Base-by-base conservation (phyloP, 2,329 filamentous ascomycete genomes). In the Aspergillus neoniger region DNA sequence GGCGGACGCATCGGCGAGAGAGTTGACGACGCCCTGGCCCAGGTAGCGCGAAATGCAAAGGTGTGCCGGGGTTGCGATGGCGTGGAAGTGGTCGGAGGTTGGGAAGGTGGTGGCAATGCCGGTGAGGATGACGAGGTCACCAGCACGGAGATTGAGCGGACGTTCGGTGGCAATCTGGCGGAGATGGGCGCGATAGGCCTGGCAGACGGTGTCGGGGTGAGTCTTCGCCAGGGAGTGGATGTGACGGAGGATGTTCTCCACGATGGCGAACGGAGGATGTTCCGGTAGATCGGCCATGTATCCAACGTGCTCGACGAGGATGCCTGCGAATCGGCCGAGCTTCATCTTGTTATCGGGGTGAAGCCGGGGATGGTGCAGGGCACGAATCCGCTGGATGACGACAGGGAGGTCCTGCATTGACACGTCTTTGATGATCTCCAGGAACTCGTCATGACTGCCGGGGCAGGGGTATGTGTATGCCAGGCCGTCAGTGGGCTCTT, bases 81-180 rank as follows among this genome's bases (percentile, higher is more conserved):
- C 90, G 70, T 99, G 95, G 77, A 98, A 99, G 77, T 98, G 93
- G 76, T 99, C 95, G 0, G 93, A 97, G 0, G 95, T 96, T 4
- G 95, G 93, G 71, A 96, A 99, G 56, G 96, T 90, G 2, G 87
- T 88, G 43, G 89, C 87, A 61, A 97, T 86, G 0, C 91, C 92
- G 0, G 91, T 93, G 38, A 99, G 80, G n/a, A 96, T 79, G 21
- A 92, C 79, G 19, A 99, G 78, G 70, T 99, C 93, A 17, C 91
- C 91, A n/a, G 83, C 73, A 12, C 75, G 67, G 74, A 84, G 70
- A 75, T 84, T 68, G 82, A 86, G 70, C 0, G 80, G 75, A 28
- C 80, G 82, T 2, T 82, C 76, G 12, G 82, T 75, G 43, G 85
- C 79, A 36, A 88, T 79, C 23, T 77, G 73, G 61, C 82, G 80